Evolutionary conservation across 805 yeast genomes (phyloP), one percentile per base, ranked within the genome.

Genomic region (Tanozyma kutaoensis): DNA sequence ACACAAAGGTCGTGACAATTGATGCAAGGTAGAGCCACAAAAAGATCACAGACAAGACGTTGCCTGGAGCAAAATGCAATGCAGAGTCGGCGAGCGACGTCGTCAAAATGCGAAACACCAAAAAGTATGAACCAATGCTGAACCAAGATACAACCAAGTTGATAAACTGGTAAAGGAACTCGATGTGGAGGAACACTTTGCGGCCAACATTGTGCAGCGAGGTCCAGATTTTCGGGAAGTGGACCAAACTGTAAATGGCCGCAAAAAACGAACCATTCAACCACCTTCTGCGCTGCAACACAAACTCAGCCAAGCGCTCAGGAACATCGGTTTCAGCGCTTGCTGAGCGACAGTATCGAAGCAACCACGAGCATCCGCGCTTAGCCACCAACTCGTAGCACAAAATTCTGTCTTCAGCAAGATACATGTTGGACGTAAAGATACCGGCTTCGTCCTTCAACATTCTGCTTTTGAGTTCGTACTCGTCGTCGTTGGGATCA

Each of bases 291-390:
- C 80, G 61, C 46, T 73, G 80, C 21, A 70, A 58, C 25, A 73
- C 67, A 28, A 73, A 69, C 44, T 73, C 80, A 4, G 74, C 69
- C 29, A 74, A 52, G 4, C 59, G 58, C 25, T 69, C 75, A 2
- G 80, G 80, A 8, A 73, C 80, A 51, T 73, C 80, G 3, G 80
- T 73, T 38, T 72, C 79, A 2, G 79, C 80, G 38, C 63, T 55
- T 11, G 79, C 73, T 26, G 66, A 62, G 41, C 71, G 71, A 42
- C 74, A 72, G 43, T 73, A 73, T 14, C 76, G 50, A 37, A 73
- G 59, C 32, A 72, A 64, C 80, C 80, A 73, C 28, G 66, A 57
- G 37, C 68, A 62, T 8, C 62, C 63, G 20, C 53, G 51, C 43
- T 73, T 73, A 29, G 76, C 74, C 12, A 69, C 71, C 28, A 73